These are phyloP conservation scores for Ustilago shanxiensis DNA, from an alignment of 1,284 basidiomycete species.

Conservation along the genomic window DNA sequence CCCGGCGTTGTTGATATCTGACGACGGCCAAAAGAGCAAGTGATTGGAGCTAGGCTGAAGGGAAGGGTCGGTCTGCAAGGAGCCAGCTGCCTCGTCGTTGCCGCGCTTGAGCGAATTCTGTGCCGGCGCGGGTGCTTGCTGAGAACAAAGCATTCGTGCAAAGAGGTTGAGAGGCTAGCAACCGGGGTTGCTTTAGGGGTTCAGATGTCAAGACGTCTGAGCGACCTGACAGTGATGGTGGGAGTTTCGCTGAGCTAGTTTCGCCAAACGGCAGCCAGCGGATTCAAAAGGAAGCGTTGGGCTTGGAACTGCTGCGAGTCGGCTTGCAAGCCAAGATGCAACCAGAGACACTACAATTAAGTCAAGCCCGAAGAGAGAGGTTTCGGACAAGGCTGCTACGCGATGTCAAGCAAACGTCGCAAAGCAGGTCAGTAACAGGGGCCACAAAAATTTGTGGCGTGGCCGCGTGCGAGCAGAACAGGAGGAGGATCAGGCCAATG, in stretches of 20 bases:
- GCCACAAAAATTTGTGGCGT: slow-evolving; percentile 9
- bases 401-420: too few relatives aligned
- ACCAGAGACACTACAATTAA: neutral
- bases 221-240: slow-evolving; percentile 10
- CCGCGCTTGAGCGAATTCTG: slow-evolving; percentile 34
- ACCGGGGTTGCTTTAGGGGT: slow-evolving; percentile 20
- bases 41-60: slow-evolving; percentile 5
- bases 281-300: neutral
- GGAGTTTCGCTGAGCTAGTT: neutral
- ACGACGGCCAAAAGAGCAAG: slow-evolving; percentile 23
- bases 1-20: slow-evolving; percentile 9
- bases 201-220: slow-evolving; percentile 12
- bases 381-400: neutral
- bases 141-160: slow-evolving; percentile 43
- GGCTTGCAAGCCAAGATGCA: neutral
- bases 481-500: neutral
- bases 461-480: slow-evolving; percentile 3
- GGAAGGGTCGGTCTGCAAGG: slow-evolving; percentile 2
- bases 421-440: too few relatives aligned
- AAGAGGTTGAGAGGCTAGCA: slow-evolving; percentile 9
- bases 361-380: slow-evolving; percentile 2
- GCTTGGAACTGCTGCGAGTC: neutral
- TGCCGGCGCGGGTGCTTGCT: slow-evolving; percentile 34
- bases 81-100: slow-evolving; percentile 13
- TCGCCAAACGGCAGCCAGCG: slow-evolving; percentile 2